Evolutionary conservation across 129 eudicot genomes (phyloP).

Genomic region (Chrysanthemum seticuspe): DNA sequence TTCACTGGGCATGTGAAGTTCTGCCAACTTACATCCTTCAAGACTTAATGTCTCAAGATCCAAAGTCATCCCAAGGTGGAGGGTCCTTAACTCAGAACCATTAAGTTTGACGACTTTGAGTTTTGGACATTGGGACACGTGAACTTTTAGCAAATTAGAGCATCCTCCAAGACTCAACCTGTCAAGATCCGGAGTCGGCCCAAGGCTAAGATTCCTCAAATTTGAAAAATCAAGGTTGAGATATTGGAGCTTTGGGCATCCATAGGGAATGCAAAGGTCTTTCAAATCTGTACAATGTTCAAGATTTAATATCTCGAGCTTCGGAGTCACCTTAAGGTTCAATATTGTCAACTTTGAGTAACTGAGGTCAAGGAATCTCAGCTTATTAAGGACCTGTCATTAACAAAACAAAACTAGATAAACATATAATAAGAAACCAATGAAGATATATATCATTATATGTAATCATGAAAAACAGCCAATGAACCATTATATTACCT

Average conservation of each 20-base stretch:
- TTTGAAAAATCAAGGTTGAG: no score
- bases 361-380: background rate
- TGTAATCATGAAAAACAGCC: background rate
- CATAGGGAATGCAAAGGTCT: no score
- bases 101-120: background rate
- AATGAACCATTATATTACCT: background rate
- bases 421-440: background rate
- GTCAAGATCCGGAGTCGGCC: background rate
- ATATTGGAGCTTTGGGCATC: no score
- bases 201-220: background rate
- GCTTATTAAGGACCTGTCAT: slow-evolving; percentile 2
- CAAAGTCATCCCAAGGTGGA: background rate
- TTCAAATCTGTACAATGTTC: no score
- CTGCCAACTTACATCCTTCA: background rate
- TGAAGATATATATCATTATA: background rate
- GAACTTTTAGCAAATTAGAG: background rate
- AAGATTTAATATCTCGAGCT: no score
- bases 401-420: background rate
- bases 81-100: background rate
- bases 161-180: no score
- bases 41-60: background rate
- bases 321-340: background rate
- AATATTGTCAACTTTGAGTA: no score
- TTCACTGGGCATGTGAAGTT: background rate
- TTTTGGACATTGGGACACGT: background rate